These are phyloP conservation scores for Fusarium metavorans DNA, from an alignment of 2,329 filamentous ascomycete genomes.

Conservation along the genomic window DNA sequence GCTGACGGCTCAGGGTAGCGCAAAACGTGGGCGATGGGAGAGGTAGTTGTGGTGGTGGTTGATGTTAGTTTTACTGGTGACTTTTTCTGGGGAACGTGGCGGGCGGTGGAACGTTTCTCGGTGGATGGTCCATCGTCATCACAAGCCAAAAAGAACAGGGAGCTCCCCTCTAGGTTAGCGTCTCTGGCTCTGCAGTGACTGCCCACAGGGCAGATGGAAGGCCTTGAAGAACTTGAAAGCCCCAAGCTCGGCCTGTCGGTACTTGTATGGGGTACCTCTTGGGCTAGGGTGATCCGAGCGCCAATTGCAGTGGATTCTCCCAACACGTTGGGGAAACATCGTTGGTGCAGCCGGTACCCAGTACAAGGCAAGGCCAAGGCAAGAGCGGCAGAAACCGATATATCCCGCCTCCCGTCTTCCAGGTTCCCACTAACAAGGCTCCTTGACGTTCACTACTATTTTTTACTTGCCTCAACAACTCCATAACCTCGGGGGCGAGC, in stretches of 20 bases:
- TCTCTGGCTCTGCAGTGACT: not conserved
- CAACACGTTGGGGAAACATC: slow-evolving; percentile 43
- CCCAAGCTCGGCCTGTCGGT: slow-evolving; percentile 7
- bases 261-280: slow-evolving; percentile 17
- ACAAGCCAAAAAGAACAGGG: slow-evolving; percentile 34
- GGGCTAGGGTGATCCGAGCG: slow-evolving; percentile 22
- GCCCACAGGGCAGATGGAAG: not conserved
- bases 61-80: slow-evolving; percentile 6
- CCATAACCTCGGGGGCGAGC: not conserved
- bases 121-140: slow-evolving; percentile 33
- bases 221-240: not conserved
- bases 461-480: slow-evolving; percentile 9
- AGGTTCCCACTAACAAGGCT: not conserved
- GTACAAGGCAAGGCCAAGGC: slow-evolving; percentile 15
- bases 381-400: slow-evolving; percentile 36
- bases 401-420: slow-evolving; percentile 37
- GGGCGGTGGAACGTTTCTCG: slow-evolving; percentile 21
- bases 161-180: not conserved
- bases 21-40: slow-evolving; percentile 31
- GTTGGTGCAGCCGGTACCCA: slow-evolving; percentile 22
- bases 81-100: slow-evolving; percentile 26
- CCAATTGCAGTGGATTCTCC: slow-evolving; percentile 42
- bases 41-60: slow-evolving; percentile 19
- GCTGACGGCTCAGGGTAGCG: slow-evolving; percentile 14
- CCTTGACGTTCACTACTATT: not conserved